Percentiles rank a stretch among this genome's conserved stretches.
Conservation (phyloP, 805 yeast species). For the Cyberlindnera maritima region DNA sequence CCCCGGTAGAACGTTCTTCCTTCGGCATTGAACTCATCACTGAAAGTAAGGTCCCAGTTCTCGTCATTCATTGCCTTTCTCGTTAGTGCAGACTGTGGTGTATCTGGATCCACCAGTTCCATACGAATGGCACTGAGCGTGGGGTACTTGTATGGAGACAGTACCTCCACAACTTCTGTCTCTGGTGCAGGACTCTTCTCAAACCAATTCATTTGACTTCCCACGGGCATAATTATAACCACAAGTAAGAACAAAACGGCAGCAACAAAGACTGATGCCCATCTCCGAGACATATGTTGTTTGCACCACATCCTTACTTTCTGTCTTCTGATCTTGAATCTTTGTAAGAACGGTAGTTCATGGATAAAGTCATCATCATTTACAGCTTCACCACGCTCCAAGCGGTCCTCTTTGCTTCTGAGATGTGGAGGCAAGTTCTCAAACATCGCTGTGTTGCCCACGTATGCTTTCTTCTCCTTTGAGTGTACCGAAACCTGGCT, state of each 20-base stretch:
- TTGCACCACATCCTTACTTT: not conserved
- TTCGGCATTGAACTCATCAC: constrained; percentile 48
- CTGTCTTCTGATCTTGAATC: constrained; percentile 1
- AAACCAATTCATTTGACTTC: constrained; percentile 1
- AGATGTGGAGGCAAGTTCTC: constrained; percentile 1
- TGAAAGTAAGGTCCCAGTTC: constrained; percentile 41
- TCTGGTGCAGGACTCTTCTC: not conserved
- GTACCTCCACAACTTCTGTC: constrained; percentile 29
- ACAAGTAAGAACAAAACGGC: not conserved
- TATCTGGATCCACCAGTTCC: constrained; percentile 65
- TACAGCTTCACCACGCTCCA: constrained; percentile 3
- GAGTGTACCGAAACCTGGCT: not conserved
- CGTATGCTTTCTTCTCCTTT: not conserved
- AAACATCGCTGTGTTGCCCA: not conserved
- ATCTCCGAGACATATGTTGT: not conserved
- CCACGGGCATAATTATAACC: constrained; percentile 3
- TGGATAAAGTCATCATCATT: not conserved
- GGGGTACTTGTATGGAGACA: constrained; percentile 58
- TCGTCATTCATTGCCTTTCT: constrained; percentile 36
- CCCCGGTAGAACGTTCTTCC: constrained; percentile 47
- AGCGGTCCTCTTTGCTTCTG: constrained; percentile 1
- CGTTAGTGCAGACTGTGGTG: constrained; percentile 48
- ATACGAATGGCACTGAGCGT: constrained; percentile 57
- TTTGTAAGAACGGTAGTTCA: not conserved
- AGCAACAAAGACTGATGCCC: not conserved